Evolutionary conservation across 2,329 filamentous ascomycete species (phyloP).

Genomic region (Byssoonygena ceratinophila): DNA sequence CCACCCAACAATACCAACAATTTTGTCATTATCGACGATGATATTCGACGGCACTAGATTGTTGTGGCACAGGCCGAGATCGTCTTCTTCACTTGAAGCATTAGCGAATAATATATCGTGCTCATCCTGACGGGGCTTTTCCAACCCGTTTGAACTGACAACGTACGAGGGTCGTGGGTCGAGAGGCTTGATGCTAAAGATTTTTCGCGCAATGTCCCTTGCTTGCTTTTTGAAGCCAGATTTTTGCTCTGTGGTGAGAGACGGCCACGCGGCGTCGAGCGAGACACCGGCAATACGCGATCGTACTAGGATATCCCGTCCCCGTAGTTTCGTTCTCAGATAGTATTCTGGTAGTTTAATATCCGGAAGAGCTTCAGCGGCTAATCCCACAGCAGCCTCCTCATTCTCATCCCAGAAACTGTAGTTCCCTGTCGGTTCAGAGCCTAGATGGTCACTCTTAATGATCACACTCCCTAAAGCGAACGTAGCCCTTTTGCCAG

Average conservation of each 20-base stretch:
- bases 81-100: slow-evolving; percentile 18
- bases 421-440: slow-evolving; percentile 23
- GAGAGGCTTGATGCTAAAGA: slow-evolving; percentile 7
- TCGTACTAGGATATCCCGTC: slow-evolving; percentile 33
- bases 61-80: slow-evolving; percentile 30
- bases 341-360: slow-evolving; percentile 29
- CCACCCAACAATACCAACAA: slow-evolving; percentile 34
- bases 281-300: slow-evolving; percentile 33
- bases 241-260: slow-evolving; percentile 28
- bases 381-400: slow-evolving; percentile 27
- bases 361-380: slow-evolving; percentile 26
- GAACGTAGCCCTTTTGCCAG: slow-evolving; percentile 27
- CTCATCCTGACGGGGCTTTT: slow-evolving; percentile 20
- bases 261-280: slow-evolving; percentile 24
- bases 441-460: slow-evolving; percentile 26
- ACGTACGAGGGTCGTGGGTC: slow-evolving; percentile 10
- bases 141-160: slow-evolving; percentile 3
- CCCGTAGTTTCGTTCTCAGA: slow-evolving; percentile 30
- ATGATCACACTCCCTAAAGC: slow-evolving; percentile 31
- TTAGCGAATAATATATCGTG: slow-evolving; percentile 27
- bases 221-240: slow-evolving; percentile 29
- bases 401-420: slow-evolving; percentile 32
- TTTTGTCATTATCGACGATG: slow-evolving; percentile 28
- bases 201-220: slow-evolving; percentile 26
- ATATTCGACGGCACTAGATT: slow-evolving; percentile 30